These are phyloP conservation scores for Corylus avellana DNA, from an alignment of 306 rosid genomes.

Conservation along the genomic window DNA sequence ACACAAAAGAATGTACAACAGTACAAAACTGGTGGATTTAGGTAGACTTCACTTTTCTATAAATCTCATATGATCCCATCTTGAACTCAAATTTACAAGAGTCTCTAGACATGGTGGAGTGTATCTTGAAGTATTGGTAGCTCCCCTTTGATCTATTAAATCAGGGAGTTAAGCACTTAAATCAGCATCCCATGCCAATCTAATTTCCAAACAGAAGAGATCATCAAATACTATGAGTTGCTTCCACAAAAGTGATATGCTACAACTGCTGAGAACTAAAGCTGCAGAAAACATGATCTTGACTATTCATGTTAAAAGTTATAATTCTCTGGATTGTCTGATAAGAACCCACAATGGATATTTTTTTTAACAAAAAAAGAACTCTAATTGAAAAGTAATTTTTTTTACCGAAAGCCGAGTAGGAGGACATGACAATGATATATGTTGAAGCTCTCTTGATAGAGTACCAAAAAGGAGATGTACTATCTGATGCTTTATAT, in stretches of 20 bases:
- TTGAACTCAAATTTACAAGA: not conserved
- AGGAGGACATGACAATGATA: constrained; percentile 77
- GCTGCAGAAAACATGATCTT: constrained; percentile 10
- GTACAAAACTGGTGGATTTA: not conserved
- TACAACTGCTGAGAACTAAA: not conserved
- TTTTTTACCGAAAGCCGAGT: constrained; percentile 70
- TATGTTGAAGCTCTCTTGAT: constrained; percentile 88
- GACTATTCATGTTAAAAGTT: not conserved
- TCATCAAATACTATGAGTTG: not conserved
- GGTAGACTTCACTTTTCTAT: not conserved
- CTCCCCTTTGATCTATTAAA: not conserved
- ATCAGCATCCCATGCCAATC: not conserved
- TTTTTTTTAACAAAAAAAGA: not conserved
- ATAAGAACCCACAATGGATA: not conserved
- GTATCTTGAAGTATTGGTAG: not conserved
- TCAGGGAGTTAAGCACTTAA: not conserved
- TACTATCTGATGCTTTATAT: constrained; percentile 60
- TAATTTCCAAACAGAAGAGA: not conserved
- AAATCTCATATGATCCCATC: not conserved
- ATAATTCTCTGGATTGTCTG: not conserved
- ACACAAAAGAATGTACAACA: not conserved
- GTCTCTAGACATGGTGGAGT: not conserved
- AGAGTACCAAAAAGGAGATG: constrained; percentile 83
- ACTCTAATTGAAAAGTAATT: not conserved
- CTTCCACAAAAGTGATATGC: not conserved